phyloP scores from a whole-genome alignment of 805 yeast species.

The Spathaspora sp. region DNA sequence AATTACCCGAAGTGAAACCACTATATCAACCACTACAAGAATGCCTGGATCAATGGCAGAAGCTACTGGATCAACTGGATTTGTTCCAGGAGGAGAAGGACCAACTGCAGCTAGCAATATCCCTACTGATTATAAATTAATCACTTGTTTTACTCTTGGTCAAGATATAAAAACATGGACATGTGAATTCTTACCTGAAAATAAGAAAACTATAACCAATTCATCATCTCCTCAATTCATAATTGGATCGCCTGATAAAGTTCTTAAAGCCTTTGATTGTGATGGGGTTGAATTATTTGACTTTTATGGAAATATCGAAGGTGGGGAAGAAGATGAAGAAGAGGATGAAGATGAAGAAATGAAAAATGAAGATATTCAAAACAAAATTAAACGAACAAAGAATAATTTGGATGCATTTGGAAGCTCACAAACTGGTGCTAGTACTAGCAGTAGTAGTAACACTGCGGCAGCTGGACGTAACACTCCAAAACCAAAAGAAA shows the following conservation, averaged over 20 bases:
- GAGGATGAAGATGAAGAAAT: constrained; percentile 5
- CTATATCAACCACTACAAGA: neutral
- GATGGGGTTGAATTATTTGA: constrained; percentile 41
- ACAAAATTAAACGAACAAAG: constrained; percentile 1
- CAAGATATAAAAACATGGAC: constrained; percentile 38
- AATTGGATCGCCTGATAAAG: constrained; percentile 76
- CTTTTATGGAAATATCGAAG: constrained; percentile 31
- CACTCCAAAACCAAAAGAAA: neutral
- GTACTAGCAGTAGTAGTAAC: neutral
- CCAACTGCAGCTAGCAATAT: constrained; percentile 1
- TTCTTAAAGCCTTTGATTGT: constrained; percentile 34
- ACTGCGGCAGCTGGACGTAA: constrained; percentile 1
- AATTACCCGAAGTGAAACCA: constrained; percentile 2
- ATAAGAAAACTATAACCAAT: constrained; percentile 18
- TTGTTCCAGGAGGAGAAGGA: neutral
- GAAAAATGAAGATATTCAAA: constrained; percentile 12
- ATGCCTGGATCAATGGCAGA: neutral
- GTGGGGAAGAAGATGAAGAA: constrained; percentile 12
- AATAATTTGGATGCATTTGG: neutral
- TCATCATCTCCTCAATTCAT: constrained; percentile 45
- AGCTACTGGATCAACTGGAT: neutral
- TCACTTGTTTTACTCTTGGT: constrained; percentile 38
- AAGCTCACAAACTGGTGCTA: neutral
- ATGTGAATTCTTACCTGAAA: constrained; percentile 66
- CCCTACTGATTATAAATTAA: constrained; percentile 16